Evolutionary conservation across 2,329 filamentous ascomycete genomes (phyloP).

Genomic region (Cytospora piceae): DNA sequence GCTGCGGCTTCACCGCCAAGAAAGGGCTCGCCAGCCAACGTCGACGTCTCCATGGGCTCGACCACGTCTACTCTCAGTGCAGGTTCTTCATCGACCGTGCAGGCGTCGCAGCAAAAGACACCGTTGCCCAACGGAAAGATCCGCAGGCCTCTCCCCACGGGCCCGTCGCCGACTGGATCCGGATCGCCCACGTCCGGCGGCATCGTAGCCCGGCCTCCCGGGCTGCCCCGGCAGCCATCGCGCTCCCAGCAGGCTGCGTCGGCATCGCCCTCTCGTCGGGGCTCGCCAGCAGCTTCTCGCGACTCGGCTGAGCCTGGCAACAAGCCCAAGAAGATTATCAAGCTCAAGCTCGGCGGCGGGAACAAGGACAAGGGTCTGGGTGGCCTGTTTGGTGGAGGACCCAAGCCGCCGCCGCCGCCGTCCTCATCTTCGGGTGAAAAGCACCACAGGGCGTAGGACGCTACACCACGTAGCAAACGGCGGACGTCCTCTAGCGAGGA

Average conservation of each 20-base stretch:
- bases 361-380: conserved; percentile 10
- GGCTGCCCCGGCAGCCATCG: conserved; percentile 17
- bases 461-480: not conserved
- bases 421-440: not conserved
- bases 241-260: not conserved
- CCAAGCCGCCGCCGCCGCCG: conserved; percentile 10
- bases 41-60: conserved; percentile 16
- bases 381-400: conserved; percentile 1
- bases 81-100: conserved; percentile 18
- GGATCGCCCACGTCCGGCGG: conserved; percentile 18
- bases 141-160: conserved; percentile 28
- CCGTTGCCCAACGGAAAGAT: conserved; percentile 25
- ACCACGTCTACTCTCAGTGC: conserved; percentile 23
- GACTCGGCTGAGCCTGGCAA: conserved; percentile 10
- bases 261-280: conserved; percentile 17
- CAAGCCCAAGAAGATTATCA: conserved; percentile 25
- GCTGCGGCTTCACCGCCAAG: conserved; percentile 21
- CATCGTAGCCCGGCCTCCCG: conserved; percentile 9
- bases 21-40: conserved; percentile 17
- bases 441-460: not conserved
- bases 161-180: conserved; percentile 11
- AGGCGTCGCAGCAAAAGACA: conserved; percentile 22
- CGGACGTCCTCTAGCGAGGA: not conserved
- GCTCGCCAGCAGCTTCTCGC: conserved; percentile 11
- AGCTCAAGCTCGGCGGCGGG: conserved; percentile 26